Evolutionary conservation across 2,329 filamentous ascomycete species (phyloP), one percentile per base, ranked within the genome.

Genomic region (Fusarium sp.): DNA sequence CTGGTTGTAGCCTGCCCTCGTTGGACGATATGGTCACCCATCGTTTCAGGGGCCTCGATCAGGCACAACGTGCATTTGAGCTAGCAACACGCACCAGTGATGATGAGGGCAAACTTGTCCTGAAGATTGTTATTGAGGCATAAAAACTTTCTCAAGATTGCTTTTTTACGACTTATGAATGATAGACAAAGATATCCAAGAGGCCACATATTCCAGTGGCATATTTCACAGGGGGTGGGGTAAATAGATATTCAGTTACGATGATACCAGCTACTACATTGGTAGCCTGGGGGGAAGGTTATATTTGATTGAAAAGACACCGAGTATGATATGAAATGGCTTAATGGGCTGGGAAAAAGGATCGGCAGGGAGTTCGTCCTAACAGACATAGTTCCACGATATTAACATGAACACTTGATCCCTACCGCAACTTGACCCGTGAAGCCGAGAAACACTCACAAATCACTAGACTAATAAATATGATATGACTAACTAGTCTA

Each of bases 1-100:
- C 79, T 41, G 75, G 84, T 72, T 81, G 83, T 13, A 83, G 84
- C 11, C 83, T 92, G 25, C 91, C 91, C 1, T 88, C 87, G 70
- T 86, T 94, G 62, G 88, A 91, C 53, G 88, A 90, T 76, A 87
- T 94, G 84, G 88, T 94, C n/a, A 94, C 92, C 7, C 92, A 94
- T 80, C 86, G 89, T 11, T 92, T 91, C 80, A 88, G 87, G 68
- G 92, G 92, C 1, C 82, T 94, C 2, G 88, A 86, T 18, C 84
- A 87, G 35, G 90, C 89, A 11, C 86, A 87, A 62, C 83, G 86
- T 47, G 92, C 91, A 4, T 94, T 94, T 77, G 89, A 92, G 75
- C 86, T 94, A 78, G 92, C 92, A 4, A 87, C 89, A 18, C 88
- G 89, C 76, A 93, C 91, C 0, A 86, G 87, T 41, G 92, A 94